phyloP scores from a whole-genome alignment of 1,284 basidiomycete species.

The Austroboletus olivaceoglutinosus region DNA sequence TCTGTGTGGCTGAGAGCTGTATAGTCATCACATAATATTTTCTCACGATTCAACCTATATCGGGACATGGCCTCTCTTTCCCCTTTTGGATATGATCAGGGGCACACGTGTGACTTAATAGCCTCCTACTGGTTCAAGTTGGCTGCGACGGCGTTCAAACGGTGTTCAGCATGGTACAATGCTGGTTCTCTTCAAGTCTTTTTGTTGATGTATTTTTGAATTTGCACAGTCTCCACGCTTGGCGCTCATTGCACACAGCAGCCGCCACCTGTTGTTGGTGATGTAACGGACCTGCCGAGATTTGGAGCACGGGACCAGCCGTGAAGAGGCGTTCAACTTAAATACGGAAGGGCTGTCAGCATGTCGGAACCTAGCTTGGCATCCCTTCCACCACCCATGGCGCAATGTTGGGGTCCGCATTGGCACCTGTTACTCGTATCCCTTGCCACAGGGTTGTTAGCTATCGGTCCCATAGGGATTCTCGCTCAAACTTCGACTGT shows the following conservation, averaged over 20 bases:
- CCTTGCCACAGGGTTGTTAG: slow-evolving; percentile 17
- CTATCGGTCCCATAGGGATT: slow-evolving; percentile 7
- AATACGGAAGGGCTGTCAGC: background rate
- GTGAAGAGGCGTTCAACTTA: background rate
- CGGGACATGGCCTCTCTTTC: background rate
- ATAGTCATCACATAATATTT: slow-evolving; percentile 27
- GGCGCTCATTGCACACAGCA: background rate
- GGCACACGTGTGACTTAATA: no score
- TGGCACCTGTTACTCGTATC: slow-evolving; percentile 16
- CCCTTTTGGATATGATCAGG: slow-evolving; percentile 4
- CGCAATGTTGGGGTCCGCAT: background rate
- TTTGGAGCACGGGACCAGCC: slow-evolving; percentile 8
- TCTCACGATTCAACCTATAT: slow-evolving; percentile 16
- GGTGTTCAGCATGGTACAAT: no score
- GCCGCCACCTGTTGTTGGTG: slow-evolving; percentile 1
- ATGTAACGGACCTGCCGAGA: slow-evolving; percentile 1
- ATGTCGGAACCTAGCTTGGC: background rate
- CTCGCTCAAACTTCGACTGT: slow-evolving; percentile 22
- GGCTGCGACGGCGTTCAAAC: background rate
- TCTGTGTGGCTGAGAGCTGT: slow-evolving; percentile 32
- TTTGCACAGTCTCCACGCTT: background rate
- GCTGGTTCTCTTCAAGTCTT: background rate
- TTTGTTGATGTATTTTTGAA: background rate
- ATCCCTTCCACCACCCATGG: slow-evolving; percentile 9
- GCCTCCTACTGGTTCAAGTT: no score